These are phyloP conservation scores for Pachyrhizus erosus DNA, from an alignment of 306 rosid genomes.

Conservation along the genomic window DNA sequence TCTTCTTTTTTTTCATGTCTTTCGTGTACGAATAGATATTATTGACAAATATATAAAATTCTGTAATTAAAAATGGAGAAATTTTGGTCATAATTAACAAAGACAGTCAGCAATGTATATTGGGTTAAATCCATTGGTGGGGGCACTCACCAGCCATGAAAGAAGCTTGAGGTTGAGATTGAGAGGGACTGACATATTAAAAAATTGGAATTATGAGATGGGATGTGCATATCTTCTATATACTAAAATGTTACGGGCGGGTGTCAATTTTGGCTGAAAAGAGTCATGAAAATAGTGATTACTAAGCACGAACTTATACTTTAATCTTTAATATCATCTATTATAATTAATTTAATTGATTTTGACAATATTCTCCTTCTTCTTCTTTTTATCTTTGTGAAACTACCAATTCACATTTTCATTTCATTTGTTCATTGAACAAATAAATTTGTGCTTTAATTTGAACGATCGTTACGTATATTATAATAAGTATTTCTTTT, in stretches of 20 bases:
- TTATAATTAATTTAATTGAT: background rate
- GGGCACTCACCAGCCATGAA: slow-evolving; percentile 50
- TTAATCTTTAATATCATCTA: background rate
- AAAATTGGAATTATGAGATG: background rate
- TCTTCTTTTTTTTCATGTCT: background rate
- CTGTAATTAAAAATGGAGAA: background rate
- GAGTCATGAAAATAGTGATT: background rate
- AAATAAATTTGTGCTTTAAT: background rate
- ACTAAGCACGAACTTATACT: background rate
- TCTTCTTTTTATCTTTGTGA: background rate
- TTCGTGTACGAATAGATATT: slow-evolving; percentile 33
- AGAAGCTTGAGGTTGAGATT: slow-evolving; percentile 42
- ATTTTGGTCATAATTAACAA: slow-evolving; percentile 39
- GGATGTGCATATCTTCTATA: background rate
- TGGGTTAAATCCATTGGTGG: slow-evolving; percentile 42
- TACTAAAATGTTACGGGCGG: background rate
- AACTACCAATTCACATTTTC: background rate
- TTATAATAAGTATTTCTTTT: background rate
- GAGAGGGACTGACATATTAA: slow-evolving; percentile 35
- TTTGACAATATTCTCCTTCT: background rate
- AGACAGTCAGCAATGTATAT: slow-evolving; percentile 40
- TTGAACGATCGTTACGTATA: background rate
- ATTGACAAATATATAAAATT: slow-evolving; percentile 8
- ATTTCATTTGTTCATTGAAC: background rate
- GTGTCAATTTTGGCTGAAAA: slow-evolving; percentile 26